Evolutionary conservation across 768 basidiomycete species (phyloP).

Genomic region (Rhodotorula babjevae): DNA sequence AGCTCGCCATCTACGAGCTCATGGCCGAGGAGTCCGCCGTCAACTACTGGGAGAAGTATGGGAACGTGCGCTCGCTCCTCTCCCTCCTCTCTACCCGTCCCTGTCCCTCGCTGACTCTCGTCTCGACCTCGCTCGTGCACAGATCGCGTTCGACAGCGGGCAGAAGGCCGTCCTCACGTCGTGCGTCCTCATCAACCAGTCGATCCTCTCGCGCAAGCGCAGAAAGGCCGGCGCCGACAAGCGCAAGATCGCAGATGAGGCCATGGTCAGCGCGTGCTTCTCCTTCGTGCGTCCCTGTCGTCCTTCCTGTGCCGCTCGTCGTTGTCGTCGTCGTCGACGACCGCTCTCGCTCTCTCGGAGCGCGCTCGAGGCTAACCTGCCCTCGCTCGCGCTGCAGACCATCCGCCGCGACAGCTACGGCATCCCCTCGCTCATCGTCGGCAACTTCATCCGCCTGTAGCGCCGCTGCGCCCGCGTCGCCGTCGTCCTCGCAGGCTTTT

Average conservation of each 20-base stretch:
- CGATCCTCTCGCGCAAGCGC: constrained; percentile 25
- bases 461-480: background rate
- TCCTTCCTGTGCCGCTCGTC: constrained; percentile 52
- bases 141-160: constrained; percentile 78
- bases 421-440: constrained; percentile 66
- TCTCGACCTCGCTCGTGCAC: constrained; percentile 46
- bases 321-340: too few species aligned
- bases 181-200: constrained; percentile 58
- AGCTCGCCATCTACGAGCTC: constrained; percentile 91
- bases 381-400: constrained; percentile 33
- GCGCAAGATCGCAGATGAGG: constrained; percentile 57
- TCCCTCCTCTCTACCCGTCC: background rate
- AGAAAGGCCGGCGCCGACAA: constrained; percentile 28
- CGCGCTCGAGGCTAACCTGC: background rate
- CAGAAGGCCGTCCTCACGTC: constrained; percentile 92
- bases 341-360: too few species aligned
- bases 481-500: background rate
- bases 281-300: constrained; percentile 58
- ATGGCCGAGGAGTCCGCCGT: constrained; percentile 97
- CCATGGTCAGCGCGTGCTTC: constrained; percentile 79
- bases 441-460: constrained; percentile 62
- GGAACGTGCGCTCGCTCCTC: constrained; percentile 47
- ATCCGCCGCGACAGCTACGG: constrained; percentile 44
- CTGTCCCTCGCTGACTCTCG: background rate
- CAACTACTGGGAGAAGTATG: constrained; percentile 99